These are phyloP conservation scores for Castanea crenata DNA, from an alignment of 306 rosid genomes.

Conservation along the genomic window DNA sequence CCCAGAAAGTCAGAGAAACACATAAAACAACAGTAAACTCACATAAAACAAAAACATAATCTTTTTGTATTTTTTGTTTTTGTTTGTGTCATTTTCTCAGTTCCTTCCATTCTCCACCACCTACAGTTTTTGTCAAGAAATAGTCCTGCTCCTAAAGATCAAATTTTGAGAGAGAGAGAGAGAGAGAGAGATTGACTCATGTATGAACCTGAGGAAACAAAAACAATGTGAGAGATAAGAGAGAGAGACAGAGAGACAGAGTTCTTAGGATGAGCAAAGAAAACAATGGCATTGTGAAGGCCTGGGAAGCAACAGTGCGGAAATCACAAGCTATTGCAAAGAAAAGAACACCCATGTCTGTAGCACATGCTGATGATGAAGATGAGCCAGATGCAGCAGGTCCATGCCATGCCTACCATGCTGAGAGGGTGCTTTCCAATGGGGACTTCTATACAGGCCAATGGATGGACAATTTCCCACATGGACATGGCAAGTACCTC, in stretches of 20 bases:
- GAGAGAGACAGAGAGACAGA: slow-evolving; percentile 1
- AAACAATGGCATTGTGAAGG: slow-evolving; percentile 48
- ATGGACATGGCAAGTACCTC: slow-evolving; percentile 74
- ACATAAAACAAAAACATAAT: slow-evolving; percentile 25
- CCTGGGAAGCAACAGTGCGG: slow-evolving; percentile 64
- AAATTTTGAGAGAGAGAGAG: slow-evolving; percentile 2
- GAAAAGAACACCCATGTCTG: slow-evolving; percentile 72
- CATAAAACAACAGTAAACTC: neutral
- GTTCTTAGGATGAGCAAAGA: slow-evolving; percentile 75
- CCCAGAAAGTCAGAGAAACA: slow-evolving; percentile 14
- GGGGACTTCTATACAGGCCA: slow-evolving; percentile 87
- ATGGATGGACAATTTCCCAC: slow-evolving; percentile 56
- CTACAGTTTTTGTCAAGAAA: slow-evolving; percentile 33
- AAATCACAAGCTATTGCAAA: slow-evolving; percentile 56
- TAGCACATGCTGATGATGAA: slow-evolving; percentile 78
- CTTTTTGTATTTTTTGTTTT: slow-evolving; percentile 13
- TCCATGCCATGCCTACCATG: slow-evolving; percentile 37
- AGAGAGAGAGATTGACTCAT: slow-evolving; percentile 9
- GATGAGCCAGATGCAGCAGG: slow-evolving; percentile 48
- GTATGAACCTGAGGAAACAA: slow-evolving; percentile 38
- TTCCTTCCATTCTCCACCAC: slow-evolving; percentile 25
- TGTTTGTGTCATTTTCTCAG: slow-evolving; percentile 13
- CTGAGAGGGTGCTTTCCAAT: slow-evolving; percentile 53
- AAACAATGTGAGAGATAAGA: neutral
- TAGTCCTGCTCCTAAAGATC: slow-evolving; percentile 22